Conservation (phyloP, 2,329 filamentous ascomycete species). For the Penicillium sp. region DNA sequence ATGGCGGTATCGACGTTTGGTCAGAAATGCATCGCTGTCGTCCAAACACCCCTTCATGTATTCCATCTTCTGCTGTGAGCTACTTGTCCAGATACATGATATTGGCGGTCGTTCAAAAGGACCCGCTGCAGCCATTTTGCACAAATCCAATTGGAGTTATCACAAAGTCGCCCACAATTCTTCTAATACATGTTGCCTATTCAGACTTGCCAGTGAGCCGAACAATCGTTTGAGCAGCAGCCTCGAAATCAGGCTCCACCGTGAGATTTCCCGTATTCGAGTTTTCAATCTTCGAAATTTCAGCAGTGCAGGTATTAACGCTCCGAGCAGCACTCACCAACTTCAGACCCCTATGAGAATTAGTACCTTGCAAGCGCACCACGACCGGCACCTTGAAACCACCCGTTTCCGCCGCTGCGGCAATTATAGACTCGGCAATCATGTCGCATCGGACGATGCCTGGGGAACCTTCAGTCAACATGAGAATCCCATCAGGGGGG, state of each 20-base stretch:
- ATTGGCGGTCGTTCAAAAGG: too few species aligned
- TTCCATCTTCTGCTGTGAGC: too few species aligned
- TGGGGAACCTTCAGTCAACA: constrained; percentile 16
- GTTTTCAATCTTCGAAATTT: constrained; percentile 33
- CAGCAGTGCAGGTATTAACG: background rate
- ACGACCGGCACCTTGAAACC: constrained; percentile 47
- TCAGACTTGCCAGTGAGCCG: constrained; percentile 24
- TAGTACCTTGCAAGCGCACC: constrained; percentile 52
- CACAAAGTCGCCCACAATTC: too few species aligned
- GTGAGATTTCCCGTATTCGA: constrained; percentile 34
- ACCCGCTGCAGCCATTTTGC: too few species aligned
- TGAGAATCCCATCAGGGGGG: too few species aligned
- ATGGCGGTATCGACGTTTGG: too few species aligned
- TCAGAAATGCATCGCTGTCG: too few species aligned
- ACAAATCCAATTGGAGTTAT: too few species aligned
- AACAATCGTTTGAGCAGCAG: constrained; percentile 31
- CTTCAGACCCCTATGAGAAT: constrained; percentile 43
- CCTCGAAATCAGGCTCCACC: constrained; percentile 44
- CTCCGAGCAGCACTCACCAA: constrained; percentile 34
- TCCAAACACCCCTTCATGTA: too few species aligned
- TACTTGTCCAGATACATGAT: too few species aligned
- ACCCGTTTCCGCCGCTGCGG: constrained; percentile 41
- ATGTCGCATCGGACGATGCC: constrained; percentile 54
- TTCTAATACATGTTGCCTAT: background rate
- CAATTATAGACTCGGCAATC: constrained; percentile 54